Conservation (phyloP, 1,139 yeast genomes). For the Debaryomyces sp. region DNA sequence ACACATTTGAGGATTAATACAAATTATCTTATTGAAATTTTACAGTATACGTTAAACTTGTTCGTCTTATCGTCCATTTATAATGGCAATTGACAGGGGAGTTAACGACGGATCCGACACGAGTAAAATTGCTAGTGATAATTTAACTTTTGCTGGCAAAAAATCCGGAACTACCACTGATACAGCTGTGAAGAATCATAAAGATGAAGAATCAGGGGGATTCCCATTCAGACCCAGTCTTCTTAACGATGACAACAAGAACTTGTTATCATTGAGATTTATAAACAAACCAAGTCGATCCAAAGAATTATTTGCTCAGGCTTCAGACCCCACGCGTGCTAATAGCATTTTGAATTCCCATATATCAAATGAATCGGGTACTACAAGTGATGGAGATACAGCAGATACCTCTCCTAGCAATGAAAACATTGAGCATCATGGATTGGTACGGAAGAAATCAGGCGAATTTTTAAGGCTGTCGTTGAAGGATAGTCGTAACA, state of each 20-base stretch:
- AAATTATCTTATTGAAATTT: background rate
- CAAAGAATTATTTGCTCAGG: constrained; percentile 31
- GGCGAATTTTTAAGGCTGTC: constrained; percentile 82
- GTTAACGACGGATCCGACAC: background rate
- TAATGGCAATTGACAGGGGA: background rate
- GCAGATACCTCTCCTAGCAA: background rate
- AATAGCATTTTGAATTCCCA: constrained; percentile 31
- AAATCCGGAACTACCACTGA: background rate
- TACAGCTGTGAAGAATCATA: background rate
- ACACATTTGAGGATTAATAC: constrained; percentile 2
- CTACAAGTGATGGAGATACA: background rate
- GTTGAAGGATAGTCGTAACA: constrained; percentile 41
- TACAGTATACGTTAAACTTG: background rate
- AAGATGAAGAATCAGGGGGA: background rate
- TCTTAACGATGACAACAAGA: background rate
- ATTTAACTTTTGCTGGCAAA: background rate
- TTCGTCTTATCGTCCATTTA: constrained; percentile 1
- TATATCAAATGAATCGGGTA: background rate
- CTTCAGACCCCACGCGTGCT: constrained; percentile 37
- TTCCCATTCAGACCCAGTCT: background rate
- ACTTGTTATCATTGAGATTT: constrained; percentile 39
- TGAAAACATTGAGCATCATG: constrained; percentile 9
- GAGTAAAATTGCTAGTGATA: background rate
- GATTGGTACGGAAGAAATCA: constrained; percentile 67
- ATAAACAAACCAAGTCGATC: constrained; percentile 48